Conservation (phyloP, 495 filamentous ascomycete species). For the Aspergillus sclerotioniger region DNA sequence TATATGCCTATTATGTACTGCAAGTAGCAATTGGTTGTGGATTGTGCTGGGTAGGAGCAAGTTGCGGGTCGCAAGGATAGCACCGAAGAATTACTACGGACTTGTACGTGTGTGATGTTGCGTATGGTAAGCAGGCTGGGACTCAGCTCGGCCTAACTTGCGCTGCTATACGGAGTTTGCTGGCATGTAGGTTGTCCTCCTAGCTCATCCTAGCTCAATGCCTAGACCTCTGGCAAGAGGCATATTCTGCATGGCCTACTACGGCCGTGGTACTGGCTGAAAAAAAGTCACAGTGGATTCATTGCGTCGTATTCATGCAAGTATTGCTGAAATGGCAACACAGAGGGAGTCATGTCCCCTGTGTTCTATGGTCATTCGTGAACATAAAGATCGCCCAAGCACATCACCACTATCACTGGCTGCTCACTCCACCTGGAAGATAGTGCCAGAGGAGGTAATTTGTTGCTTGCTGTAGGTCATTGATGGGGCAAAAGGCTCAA, state of each 20-base stretch:
- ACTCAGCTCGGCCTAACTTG: too few relatives aligned
- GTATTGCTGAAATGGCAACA: slow-evolving; percentile 1
- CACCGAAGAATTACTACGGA: too few relatives aligned
- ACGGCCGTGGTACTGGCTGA: background rate
- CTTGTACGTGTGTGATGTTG: too few relatives aligned
- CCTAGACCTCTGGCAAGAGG: background rate
- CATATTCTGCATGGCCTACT: background rate
- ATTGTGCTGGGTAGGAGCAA: too few relatives aligned
- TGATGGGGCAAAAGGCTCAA: slow-evolving; percentile 42
- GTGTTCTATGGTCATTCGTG: slow-evolving; percentile 3
- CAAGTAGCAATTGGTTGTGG: too few relatives aligned
- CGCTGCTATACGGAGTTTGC: too few relatives aligned
- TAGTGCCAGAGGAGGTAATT: slow-evolving; percentile 41
- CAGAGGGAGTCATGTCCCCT: slow-evolving; percentile 1
- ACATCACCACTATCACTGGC: background rate
- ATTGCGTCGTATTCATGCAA: slow-evolving; percentile 5
- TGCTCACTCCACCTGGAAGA: slow-evolving; percentile 26
- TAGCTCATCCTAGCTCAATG: background rate
- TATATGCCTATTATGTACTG: too few relatives aligned
- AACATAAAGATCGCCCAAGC: background rate
- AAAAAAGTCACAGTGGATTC: background rate
- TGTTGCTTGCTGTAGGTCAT: slow-evolving; percentile 40
- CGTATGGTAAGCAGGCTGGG: too few relatives aligned
- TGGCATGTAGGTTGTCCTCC: background rate
- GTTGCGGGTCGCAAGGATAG: too few relatives aligned